phyloP scores from a whole-genome alignment of 768 basidiomycete species.

The Tulasnella sp. region DNA sequence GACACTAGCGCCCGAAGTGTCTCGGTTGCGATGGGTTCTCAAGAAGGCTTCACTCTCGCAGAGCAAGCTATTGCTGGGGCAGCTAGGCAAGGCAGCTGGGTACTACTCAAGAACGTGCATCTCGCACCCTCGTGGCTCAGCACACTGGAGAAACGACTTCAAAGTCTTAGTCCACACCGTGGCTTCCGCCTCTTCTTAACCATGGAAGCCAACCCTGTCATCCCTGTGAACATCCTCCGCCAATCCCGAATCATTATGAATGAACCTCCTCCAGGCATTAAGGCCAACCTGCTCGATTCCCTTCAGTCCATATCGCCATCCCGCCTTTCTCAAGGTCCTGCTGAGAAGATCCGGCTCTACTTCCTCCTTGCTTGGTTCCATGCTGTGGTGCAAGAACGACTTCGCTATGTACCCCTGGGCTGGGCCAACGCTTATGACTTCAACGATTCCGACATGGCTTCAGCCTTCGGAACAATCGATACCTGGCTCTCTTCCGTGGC shows the following conservation, averaged over 20 bases:
- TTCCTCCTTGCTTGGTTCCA: slow-evolving; percentile 99
- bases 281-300: slow-evolving; percentile 92
- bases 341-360: slow-evolving; percentile 88
- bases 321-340: slow-evolving; percentile 78
- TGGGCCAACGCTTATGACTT: slow-evolving; percentile 98
- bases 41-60: slow-evolving; percentile 93
- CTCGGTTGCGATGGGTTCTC: slow-evolving; percentile 96
- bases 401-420: slow-evolving; percentile 92
- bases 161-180: slow-evolving; percentile 82
- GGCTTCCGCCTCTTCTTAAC: slow-evolving; percentile 97
- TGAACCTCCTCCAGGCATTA: slow-evolving; percentile 94
- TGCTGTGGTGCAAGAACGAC: slow-evolving; percentile 92
- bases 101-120: slow-evolving; percentile 95
- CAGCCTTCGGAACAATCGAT: slow-evolving; percentile 89
- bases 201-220: slow-evolving; percentile 92
- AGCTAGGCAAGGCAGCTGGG: slow-evolving; percentile 92
- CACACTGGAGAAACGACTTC: slow-evolving; percentile 92
- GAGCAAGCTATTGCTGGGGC: slow-evolving; percentile 94
- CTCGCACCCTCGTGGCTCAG: slow-evolving; percentile 94
- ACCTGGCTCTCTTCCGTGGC: slow-evolving; percentile 77
- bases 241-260: slow-evolving; percentile 98
- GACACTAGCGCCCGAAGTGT: slow-evolving; percentile 71
- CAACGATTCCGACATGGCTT: slow-evolving; percentile 96
- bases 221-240: slow-evolving; percentile 94
- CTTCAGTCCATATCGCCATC: slow-evolving; percentile 66